Percentiles rank a stretch among this genome's conserved stretches.
Conservation (phyloP, 2,329 filamentous ascomycete species). For the Colletotrichum gloeosporioides region DNA sequence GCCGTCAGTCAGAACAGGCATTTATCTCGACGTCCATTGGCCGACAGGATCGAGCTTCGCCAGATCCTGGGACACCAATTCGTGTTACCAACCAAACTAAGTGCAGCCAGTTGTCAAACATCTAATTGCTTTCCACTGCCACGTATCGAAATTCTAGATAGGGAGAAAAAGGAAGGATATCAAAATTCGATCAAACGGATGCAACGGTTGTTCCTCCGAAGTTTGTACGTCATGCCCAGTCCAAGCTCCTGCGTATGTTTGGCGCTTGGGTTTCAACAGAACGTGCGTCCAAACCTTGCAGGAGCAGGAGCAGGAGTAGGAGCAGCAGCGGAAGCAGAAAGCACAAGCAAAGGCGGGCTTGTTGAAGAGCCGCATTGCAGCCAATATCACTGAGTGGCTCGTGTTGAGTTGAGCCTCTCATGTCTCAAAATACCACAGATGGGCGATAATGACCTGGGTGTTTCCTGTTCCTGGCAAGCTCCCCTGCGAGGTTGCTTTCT, state of each 20-base stretch:
- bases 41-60: not conserved
- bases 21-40: not conserved
- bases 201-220: not conserved
- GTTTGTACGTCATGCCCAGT: constrained; percentile 8
- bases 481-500: not conserved
- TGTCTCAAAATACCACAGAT: not conserved
- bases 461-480: not conserved
- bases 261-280: constrained; percentile 19
- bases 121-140: not conserved
- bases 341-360: not conserved
- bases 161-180: not conserved
- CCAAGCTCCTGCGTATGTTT: constrained; percentile 13
- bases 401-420: not conserved
- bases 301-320: not conserved
- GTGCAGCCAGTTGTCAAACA: not conserved
- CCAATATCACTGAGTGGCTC: not conserved
- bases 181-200: not conserved
- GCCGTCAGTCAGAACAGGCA: not conserved
- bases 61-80: not conserved
- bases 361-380: not conserved
- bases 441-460: not conserved
- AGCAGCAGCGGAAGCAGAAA: not conserved
- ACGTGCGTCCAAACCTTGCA: constrained; percentile 18
- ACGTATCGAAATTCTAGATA: not conserved
- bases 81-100: not conserved